Base-by-base conservation (phyloP, 345 rosid genomes). In the Brassica napus region DNA sequence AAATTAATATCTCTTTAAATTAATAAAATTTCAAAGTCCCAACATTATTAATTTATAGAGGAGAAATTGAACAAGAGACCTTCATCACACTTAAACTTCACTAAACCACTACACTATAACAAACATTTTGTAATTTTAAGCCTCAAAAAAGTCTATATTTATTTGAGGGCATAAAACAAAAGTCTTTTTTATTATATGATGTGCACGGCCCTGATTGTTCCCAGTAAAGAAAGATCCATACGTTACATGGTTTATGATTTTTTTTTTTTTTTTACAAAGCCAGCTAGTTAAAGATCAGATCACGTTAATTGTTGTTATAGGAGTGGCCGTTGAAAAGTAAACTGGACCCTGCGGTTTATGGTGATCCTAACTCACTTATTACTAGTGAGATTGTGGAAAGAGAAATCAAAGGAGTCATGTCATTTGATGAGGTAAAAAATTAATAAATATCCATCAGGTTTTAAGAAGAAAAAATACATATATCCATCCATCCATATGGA, bases 251-350 rank as follows among this genome's bases (percentile, higher is more conserved):
- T 21, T 21, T 8, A 32, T 26, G 16, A 39, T 8, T 9, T 10
- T 8, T 9, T 39, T 39, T 39, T 39, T 9, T 39, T 2, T 2
- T 35, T 6, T 35, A 35, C 7, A 35, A 39, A 39, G 47, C 47
- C 4, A 39, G 12, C 47, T 39, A 39, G 47, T 39, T 39, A 10
- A 37, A 39, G 15, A 44, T 44, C 54, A 14, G 54, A 4, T 44
- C 15, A 44, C 15, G 14, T 44, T 14, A 11, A 44, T 10, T 39
- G 12, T 44, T 31, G 4, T 37, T 80, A 6, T 68, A 91, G 98
- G 96, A 94, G 73, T 94, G 94, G 96, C 98, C 98, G 6, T 26
- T 91, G 81, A 88, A 75, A 81, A 39, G 98, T 72, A 79, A 83
- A 21, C 89, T 94, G 5, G 98, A 94, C 71, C 89, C 96, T 0